Evolutionary conservation across 2,329 filamentous ascomycete species (phyloP), one percentile per base, ranked within the genome.

Genomic region (Macrophomina phaseolina): DNA sequence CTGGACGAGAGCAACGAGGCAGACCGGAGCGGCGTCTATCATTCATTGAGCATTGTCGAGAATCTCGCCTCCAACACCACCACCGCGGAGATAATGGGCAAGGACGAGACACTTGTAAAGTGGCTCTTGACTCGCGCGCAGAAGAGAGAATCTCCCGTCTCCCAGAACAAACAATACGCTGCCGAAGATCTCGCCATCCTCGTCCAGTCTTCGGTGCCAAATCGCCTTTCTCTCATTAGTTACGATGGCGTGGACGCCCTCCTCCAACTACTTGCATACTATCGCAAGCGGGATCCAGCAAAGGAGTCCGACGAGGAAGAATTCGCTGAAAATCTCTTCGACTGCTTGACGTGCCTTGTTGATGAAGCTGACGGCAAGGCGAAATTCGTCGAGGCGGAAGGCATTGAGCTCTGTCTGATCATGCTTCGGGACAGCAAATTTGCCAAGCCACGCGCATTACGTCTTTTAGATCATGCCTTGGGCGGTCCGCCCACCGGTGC

Each of bases 111-210:
- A 7, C 81, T 97, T 0, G 76, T 97, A 7, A 81, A 85, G 52
- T 98, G 93, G 93, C 85, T 99, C 2, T 81, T 97, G 42, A 80
- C 84, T 60, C 87, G 95, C 60, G 90, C 93, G 69, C 88, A 91
- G 71, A 85, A 83, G 66, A 85, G 85, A 61, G 93, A 97, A 76
- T 81, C 81, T 4, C 82, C 84, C 0, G 87, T 96, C 0, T 85
- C 88, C 5, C 95, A 99, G 76, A 99, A 99, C 76, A 97, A 95
- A 76, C 94, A 97, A 77, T 99, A 98, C 76, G 87, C 93, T 0
- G 93, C 94, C 16, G 95, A 99, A 79, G 87, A 98, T 7, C 83
- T 99, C 2, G 93, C 94, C 12, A 95, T 99, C 65, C 81, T 99
- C 8, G 85, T 94, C 18, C 94, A 97, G 77, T 88, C 89, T 1